Evolutionary conservation across 169 alveolate genomes (phyloP), one percentile per base, ranked within the genome.

Genomic region (Cryptosporidium baileyi): DNA sequence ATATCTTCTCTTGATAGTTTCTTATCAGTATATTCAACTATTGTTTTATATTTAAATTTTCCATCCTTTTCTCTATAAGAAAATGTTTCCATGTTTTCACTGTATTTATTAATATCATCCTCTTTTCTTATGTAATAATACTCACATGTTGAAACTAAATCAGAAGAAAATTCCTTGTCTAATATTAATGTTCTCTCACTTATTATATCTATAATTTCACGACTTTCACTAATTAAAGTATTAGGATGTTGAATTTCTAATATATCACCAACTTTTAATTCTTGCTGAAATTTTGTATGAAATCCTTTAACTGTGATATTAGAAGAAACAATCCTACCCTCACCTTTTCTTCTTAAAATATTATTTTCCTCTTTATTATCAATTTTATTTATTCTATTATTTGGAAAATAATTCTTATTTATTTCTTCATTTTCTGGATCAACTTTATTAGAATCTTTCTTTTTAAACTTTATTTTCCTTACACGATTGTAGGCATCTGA

Each of bases 1-100:
- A 81, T 43, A n/a, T 91, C 93, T 26, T 91, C 94, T 11, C 91
- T 89, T 1, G 94, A 51, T 19, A 91, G 40, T 3, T 67, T 88
- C 22, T 36, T 28, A 3, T 88, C 60, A 28, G 57, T 17, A 47
- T 63, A 59, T n/a, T 63, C 30, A n/a, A 67, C 74, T 5, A 65
- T 67, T 1, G 81, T 63, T 38, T 63, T 88, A 54, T 90, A 90
- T 7, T 89, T 85, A 80, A 81, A 89, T 89, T 88, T 63, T 4
- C 93, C 93, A 11, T 63, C 49, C 40, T 90, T 90, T 28, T 90
- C 93, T n/a, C 93, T 82, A 32, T 81, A 82, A 1, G 90, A 41
- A 38, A 59, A 61, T 28, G 63, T 43, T n/a, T 47, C 19, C 7
- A n/a, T 47, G 7, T 22, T 57, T 0, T 30, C 63, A 9, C 41